A percentile compares a stretch with the other conserved stretches of the same genome.
Evolutionary conservation across 2,329 filamentous ascomycete species (phyloP).

Genomic region (Apiospora aurea): DNA sequence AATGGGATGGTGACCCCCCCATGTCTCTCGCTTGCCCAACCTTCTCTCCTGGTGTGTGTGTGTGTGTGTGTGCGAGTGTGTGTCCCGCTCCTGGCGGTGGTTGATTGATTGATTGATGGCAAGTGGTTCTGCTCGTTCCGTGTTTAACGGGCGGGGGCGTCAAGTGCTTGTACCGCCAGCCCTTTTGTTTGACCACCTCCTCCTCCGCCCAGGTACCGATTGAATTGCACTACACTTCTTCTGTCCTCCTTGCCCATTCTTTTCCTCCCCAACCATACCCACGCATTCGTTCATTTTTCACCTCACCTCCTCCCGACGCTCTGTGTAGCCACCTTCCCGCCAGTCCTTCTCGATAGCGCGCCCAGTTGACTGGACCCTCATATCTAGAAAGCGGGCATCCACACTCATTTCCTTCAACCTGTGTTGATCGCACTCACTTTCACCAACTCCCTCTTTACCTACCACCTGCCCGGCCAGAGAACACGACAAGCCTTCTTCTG

Average conservation of each 20-base stretch:
- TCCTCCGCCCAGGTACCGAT: slow-evolving; percentile 19
- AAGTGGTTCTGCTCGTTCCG: neutral
- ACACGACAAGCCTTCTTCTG: slow-evolving; percentile 30
- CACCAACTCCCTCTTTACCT: slow-evolving; percentile 28
- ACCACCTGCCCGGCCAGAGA: slow-evolving; percentile 23
- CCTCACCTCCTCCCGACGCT: slow-evolving; percentile 37
- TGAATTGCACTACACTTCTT: slow-evolving; percentile 20
- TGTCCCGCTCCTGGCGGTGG: neutral
- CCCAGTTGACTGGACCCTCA: slow-evolving; percentile 24
- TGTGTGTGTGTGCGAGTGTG: neutral
- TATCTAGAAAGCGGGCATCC: slow-evolving; percentile 34
- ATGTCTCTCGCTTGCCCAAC: slow-evolving; percentile 28
- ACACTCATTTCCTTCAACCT: slow-evolving; percentile 37
- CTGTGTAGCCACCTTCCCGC: slow-evolving; percentile 29
- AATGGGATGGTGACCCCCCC: slow-evolving; percentile 13
- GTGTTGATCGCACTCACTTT: slow-evolving; percentile 43
- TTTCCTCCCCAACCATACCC: slow-evolving; percentile 29
- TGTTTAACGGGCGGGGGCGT: slow-evolving; percentile 8
- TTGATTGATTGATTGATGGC: neutral
- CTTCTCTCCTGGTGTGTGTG: slow-evolving; percentile 24
- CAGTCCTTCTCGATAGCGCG: slow-evolving; percentile 27
- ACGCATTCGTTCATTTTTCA: slow-evolving; percentile 27
- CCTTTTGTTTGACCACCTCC: slow-evolving; percentile 19
- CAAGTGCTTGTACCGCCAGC: slow-evolving; percentile 18
- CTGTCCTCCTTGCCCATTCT: slow-evolving; percentile 27